phyloP scores from a whole-genome alignment of 306 rosid genomes.

The Malus orientalis region DNA sequence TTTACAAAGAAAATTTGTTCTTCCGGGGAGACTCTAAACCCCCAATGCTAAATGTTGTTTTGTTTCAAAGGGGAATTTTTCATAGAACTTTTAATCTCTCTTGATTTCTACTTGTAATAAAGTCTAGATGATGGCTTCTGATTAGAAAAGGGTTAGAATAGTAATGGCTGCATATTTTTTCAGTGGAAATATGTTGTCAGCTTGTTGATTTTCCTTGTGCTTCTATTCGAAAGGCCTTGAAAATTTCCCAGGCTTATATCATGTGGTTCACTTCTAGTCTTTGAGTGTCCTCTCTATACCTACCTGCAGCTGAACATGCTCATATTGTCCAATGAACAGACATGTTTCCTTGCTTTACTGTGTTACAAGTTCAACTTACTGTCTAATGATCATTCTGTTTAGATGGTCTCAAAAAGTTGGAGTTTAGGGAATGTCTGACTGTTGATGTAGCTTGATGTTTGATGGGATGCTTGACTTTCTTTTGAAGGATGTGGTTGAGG shows the following conservation, averaged over 20 bases:
- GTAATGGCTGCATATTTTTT: background rate
- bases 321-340: background rate
- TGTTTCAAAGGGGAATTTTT: background rate
- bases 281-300: background rate
- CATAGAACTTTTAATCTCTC: background rate
- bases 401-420: conserved; percentile 19
- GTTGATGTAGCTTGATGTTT: conserved; percentile 18
- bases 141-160: background rate
- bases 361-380: background rate
- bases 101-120: background rate
- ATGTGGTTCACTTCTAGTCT: background rate
- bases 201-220: background rate
- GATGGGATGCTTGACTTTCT: conserved; percentile 27
- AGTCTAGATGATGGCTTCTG: background rate
- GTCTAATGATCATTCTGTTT: conserved; percentile 5
- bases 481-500: conserved; percentile 42
- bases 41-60: background rate
- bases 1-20: background rate
- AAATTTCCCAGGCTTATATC: background rate
- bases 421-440: conserved; percentile 1
- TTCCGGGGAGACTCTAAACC: background rate
- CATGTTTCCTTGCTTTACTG: background rate
- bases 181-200: background rate
- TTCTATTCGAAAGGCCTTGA: background rate
- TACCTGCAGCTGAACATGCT: background rate